Evolutionary conservation across 495 filamentous ascomycete species (phyloP), one percentile per base, ranked within the genome.

Genomic region (Aspergillus carlsbadensis): DNA sequence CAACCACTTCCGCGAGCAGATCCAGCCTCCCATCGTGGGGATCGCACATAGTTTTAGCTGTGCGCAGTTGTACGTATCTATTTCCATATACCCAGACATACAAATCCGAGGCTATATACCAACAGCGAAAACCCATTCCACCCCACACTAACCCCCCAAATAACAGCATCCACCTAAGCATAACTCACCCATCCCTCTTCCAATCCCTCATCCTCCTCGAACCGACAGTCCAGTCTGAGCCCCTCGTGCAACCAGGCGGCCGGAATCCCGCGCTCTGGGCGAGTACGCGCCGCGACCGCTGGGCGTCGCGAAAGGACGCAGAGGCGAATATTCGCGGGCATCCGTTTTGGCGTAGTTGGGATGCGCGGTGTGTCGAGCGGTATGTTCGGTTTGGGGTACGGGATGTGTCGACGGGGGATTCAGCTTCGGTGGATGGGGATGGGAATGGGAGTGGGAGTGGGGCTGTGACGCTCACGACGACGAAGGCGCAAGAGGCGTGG

Each of bases 1-100:
- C 60, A 92, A 92, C 68, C 75, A 76, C 22, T 88, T 91, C 69
- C 73, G 75, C 29, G 87, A 66, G 3, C 55, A 83, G 52, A 90
- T 92, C 80, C 80, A 83, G 3, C 84, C 84, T 2, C 90, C 90
- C 2, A 61, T 92, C 13, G 66, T 92, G 54, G 90, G 89, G n/a
- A 65, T 95, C 1, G 90, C 86, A 18, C 90, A 93, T 70, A 89
- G 84, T 63, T 87, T 88, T 76, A 88, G 90, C 58, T 86, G 74
- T 43, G 72, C 76, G 58, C 76, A 83, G 45, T 73, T 89, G 54
- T 63, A 29, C 36, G 55, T 42, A 37, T 39, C 52, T 15, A 11
- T 46, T 7, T 22, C 21, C 5, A 15, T 18, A 17, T 29, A 13
- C 21, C 20, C 10, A 45, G 31, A 10, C 5, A 6, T 22, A 15